Conservation (phyloP, 116 monocot genomes). For the Phalaenopsis hybrid region DNA sequence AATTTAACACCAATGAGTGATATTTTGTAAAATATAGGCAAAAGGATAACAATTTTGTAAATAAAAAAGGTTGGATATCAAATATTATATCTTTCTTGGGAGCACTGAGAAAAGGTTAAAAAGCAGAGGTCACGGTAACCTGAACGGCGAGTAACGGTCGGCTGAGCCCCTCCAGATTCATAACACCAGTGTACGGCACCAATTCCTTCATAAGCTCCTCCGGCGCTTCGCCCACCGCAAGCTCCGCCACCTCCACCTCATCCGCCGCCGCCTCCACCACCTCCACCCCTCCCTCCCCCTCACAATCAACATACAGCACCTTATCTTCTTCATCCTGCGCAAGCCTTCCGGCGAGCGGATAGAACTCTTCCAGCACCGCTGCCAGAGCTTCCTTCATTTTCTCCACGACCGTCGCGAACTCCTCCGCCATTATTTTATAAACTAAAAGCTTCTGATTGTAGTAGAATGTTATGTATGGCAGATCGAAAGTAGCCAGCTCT, state of each 20-base stretch:
- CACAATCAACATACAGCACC: constrained; percentile 44
- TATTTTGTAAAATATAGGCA: too few species aligned
- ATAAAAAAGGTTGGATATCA: too few species aligned
- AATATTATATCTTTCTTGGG: too few species aligned
- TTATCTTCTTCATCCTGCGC: constrained; percentile 58
- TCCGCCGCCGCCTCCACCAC: constrained; percentile 65
- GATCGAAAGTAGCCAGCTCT: constrained; percentile 68
- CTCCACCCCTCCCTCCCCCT: constrained; percentile 45
- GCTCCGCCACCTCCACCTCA: constrained; percentile 40
- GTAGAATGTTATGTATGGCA: constrained; percentile 98
- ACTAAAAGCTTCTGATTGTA: constrained; percentile 96
- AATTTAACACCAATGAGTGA: too few species aligned
- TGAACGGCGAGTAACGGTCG: constrained; percentile 78
- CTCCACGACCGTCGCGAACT: constrained; percentile 34
- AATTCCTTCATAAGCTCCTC: constrained; percentile 55
- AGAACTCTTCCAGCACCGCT: constrained; percentile 47
- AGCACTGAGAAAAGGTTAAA: neutral
- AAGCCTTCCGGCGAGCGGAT: constrained; percentile 68
- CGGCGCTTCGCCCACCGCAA: constrained; percentile 41
- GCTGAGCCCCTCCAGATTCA: constrained; percentile 85
- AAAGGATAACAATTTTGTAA: too few species aligned
- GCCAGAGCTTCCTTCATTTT: constrained; percentile 57
- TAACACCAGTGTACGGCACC: constrained; percentile 76
- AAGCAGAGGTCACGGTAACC: constrained; percentile 6
- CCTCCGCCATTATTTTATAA: constrained; percentile 32